Conservation (phyloP, 1,139 yeast genomes). For the Diutina scorzettiae region DNA sequence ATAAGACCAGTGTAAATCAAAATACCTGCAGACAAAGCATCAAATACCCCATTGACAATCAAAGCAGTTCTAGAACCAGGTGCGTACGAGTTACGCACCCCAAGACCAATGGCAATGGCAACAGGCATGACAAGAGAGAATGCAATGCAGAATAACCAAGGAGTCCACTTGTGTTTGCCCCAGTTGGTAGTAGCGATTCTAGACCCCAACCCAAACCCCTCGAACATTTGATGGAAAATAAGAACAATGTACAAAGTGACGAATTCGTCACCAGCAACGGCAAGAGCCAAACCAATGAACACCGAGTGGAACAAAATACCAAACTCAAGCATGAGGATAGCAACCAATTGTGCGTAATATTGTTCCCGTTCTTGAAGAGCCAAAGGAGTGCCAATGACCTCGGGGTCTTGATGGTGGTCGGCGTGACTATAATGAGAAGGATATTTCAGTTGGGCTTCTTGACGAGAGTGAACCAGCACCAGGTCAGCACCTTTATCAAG, state of each 20-base stretch:
- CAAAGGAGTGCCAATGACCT: constrained; percentile 26
- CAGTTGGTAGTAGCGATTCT: constrained; percentile 66
- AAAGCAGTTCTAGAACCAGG: constrained; percentile 49
- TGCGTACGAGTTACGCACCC: constrained; percentile 58
- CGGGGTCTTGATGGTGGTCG: constrained; percentile 42
- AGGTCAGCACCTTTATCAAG: constrained; percentile 9
- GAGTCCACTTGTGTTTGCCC: constrained; percentile 27
- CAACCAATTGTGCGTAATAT: constrained; percentile 32
- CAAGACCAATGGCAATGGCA: constrained; percentile 77
- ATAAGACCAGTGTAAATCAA: constrained; percentile 77
- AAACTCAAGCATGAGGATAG: constrained; percentile 57
- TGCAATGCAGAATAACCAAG: constrained; percentile 46
- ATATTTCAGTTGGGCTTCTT: neutral
- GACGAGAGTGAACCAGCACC: neutral
- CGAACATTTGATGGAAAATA: constrained; percentile 86
- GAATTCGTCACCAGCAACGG: constrained; percentile 64
- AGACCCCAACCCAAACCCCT: constrained; percentile 86
- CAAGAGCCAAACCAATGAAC: constrained; percentile 64
- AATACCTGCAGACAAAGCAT: constrained; percentile 77
- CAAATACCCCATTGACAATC: constrained; percentile 69
- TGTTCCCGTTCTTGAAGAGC: constrained; percentile 22
- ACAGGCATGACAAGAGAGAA: constrained; percentile 75
- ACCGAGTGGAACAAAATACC: constrained; percentile 78
- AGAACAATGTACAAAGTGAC: constrained; percentile 65
- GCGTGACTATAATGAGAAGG: constrained; percentile 38